Conservation (phyloP, 139 green algal species). For the Dunaliella primolecta region DNA sequence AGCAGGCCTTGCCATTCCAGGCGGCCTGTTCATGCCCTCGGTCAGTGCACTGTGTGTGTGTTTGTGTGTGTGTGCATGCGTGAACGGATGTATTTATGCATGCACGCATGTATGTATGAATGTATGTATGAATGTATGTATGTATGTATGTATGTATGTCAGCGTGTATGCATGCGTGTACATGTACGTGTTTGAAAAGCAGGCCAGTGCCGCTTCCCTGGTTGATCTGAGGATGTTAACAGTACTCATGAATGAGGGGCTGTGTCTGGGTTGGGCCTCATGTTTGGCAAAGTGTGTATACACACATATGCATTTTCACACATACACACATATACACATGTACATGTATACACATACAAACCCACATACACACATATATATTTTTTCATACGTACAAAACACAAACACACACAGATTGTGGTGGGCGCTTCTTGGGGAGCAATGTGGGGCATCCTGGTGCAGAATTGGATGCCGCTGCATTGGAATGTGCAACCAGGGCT, state of each 20-base stretch:
- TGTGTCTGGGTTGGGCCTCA: too few relatives aligned
- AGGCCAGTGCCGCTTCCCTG: too few relatives aligned
- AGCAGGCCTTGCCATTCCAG: slow-evolving; percentile 73
- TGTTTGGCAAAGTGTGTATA: too few relatives aligned
- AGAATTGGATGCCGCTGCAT: slow-evolving; percentile 44
- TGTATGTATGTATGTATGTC: too few relatives aligned
- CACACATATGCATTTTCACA: background rate
- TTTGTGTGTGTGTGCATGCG: too few relatives aligned
- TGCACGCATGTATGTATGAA: too few relatives aligned
- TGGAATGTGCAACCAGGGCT: slow-evolving; percentile 64
- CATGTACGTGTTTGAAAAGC: too few relatives aligned
- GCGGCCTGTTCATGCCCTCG: slow-evolving; percentile 89
- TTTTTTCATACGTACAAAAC: background rate
- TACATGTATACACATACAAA: background rate
- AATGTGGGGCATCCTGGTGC: slow-evolving; percentile 62
- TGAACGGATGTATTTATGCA: too few relatives aligned
- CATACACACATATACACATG: background rate
- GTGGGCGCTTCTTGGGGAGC: slow-evolving; percentile 59
- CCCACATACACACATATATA: background rate
- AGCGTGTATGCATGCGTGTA: too few relatives aligned
- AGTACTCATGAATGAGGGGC: too few relatives aligned
- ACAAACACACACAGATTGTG: slow-evolving; percentile 50
- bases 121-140: too few relatives aligned
- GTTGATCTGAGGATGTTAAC: too few relatives aligned
- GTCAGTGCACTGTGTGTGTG: background rate